These are phyloP conservation scores for Ambrosiella cleistominuta DNA, from an alignment of 2,329 filamentous ascomycete genomes.

Conservation along the genomic window DNA sequence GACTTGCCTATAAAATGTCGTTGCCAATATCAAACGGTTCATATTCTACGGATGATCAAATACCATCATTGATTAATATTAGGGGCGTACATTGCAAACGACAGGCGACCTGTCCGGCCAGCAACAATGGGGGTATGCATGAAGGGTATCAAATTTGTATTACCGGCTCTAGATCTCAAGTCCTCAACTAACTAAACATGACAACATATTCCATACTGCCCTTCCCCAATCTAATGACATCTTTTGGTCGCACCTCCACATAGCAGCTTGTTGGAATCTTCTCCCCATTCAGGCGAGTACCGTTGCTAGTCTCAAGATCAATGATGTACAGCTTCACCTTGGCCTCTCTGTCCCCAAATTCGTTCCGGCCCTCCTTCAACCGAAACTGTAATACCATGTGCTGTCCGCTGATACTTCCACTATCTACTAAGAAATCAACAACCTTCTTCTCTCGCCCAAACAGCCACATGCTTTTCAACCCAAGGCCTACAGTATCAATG, in stretches of 20 bases:
- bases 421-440: slow-evolving; percentile 68
- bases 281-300: slow-evolving; percentile 66
- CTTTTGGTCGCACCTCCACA: slow-evolving; percentile 72
- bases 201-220: slow-evolving; percentile 91
- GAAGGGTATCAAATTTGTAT: too few relatives aligned
- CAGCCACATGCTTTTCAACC: slow-evolving; percentile 71
- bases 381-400: slow-evolving; percentile 92
- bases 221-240: slow-evolving; percentile 73
- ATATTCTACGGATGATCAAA: too few relatives aligned
- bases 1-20: too few relatives aligned
- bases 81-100: too few relatives aligned
- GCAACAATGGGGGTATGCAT: too few relatives aligned
- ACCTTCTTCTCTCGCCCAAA: slow-evolving; percentile 66
- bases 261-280: slow-evolving; percentile 59
- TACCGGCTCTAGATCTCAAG: neutral
- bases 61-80: too few relatives aligned
- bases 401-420: slow-evolving; percentile 87
- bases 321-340: slow-evolving; percentile 76
- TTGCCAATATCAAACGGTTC: too few relatives aligned
- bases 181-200: slow-evolving; percentile 33
- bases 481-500: slow-evolving; percentile 64
- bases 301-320: slow-evolving; percentile 85
- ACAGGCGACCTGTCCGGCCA: too few relatives aligned
- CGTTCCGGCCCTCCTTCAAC: slow-evolving; percentile 63
- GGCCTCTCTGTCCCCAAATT: slow-evolving; percentile 69